phyloP scores from a whole-genome alignment of 2,329 filamentous ascomycete genomes.

The Teratosphaeria nubilosa region DNA sequence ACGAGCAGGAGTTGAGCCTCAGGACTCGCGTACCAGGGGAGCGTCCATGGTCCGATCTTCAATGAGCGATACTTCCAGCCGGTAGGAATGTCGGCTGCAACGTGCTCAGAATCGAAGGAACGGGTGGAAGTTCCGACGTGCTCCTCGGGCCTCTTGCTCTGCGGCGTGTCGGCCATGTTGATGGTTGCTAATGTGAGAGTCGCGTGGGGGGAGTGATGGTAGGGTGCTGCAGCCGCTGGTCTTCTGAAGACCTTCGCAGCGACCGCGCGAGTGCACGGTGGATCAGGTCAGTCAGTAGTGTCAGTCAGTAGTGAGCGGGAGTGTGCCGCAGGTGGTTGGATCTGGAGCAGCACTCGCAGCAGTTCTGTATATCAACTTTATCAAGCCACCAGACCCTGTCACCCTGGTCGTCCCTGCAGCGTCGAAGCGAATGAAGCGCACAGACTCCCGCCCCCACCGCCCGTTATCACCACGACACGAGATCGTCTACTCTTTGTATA shows the following conservation, averaged over 20 bases:
- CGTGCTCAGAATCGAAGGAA: slow-evolving; percentile 5
- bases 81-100: slow-evolving; percentile 26
- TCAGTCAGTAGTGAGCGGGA: too few relatives aligned
- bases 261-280: neutral
- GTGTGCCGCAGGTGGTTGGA: neutral
- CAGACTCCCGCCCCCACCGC: neutral
- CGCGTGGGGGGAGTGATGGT: neutral
- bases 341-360: neutral
- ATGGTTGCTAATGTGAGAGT: neutral
- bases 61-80: slow-evolving; percentile 40
- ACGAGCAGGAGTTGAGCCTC: slow-evolving; percentile 40
- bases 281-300: neutral
- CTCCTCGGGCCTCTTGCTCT: slow-evolving; percentile 1
- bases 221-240: neutral
- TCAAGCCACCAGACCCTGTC: neutral
- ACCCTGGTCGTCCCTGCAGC: neutral
- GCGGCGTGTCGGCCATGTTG: neutral
- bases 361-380: neutral
- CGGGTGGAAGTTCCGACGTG: slow-evolving; percentile 4
- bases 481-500: neutral
- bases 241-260: neutral
- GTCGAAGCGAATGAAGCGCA: neutral
- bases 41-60: slow-evolving; percentile 30
- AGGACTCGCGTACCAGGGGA: slow-evolving; percentile 42
- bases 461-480: neutral